These are phyloP conservation scores for Peronospora destructor DNA, from an alignment of 352 stramenopile species.

Conservation along the genomic window DNA sequence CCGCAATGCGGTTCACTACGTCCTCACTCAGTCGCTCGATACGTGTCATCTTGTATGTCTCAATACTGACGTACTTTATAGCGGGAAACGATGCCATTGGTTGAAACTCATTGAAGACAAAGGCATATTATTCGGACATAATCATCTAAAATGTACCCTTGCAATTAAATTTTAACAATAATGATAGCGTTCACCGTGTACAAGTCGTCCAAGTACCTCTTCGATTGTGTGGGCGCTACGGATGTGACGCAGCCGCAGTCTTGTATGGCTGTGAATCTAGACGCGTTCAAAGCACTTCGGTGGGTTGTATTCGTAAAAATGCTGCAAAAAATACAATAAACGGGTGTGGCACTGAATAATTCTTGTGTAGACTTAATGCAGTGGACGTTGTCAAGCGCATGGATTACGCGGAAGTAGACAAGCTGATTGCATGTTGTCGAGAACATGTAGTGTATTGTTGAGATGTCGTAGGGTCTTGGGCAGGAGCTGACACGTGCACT, in stretches of 20 bases:
- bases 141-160: neutral
- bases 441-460: slow-evolving; percentile 33
- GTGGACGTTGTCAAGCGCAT: slow-evolving; percentile 57
- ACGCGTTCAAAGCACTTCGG: slow-evolving; percentile 42
- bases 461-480: neutral
- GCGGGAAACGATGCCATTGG: slow-evolving; percentile 35
- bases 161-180: neutral
- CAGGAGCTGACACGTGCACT: neutral
- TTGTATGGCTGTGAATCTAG: slow-evolving; percentile 25
- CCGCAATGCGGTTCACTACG: slow-evolving; percentile 93
- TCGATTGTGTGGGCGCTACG: slow-evolving; percentile 39
- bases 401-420: slow-evolving; percentile 45
- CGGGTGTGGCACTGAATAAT: neutral
- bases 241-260: slow-evolving; percentile 6
- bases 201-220: slow-evolving; percentile 65
- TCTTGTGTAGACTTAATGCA: slow-evolving; percentile 29
- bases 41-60: slow-evolving; percentile 13
- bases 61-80: slow-evolving; percentile 37
- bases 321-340: too few relatives aligned
- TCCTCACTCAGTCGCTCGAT: slow-evolving; percentile 86
- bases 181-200: slow-evolving; percentile 49
- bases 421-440: slow-evolving; percentile 43
- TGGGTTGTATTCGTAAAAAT: slow-evolving; percentile 16
- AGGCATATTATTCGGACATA: neutral
- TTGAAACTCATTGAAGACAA: slow-evolving; percentile 11